Evolutionary conservation across 352 stramenopile species (phyloP), one percentile per base, ranked within the genome.

Genomic region (Globisporangium nodosum): DNA sequence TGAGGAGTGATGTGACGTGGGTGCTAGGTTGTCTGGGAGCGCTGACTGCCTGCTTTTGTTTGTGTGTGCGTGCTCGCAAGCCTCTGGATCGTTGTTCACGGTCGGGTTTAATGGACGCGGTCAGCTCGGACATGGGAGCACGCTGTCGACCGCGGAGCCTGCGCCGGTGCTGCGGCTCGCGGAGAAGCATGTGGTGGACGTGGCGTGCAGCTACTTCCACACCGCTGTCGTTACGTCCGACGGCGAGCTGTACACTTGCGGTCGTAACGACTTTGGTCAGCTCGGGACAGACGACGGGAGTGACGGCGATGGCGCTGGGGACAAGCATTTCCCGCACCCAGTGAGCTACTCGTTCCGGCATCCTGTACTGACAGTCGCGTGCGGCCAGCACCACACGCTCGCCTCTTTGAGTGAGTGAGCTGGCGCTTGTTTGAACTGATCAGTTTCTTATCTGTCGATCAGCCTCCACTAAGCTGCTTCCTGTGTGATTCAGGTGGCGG

Each of bases 161-260:
- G 77, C 72, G 33, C 63, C 78, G 0, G 79, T 91, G 40, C 54
- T 69, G 15, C 66, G 61, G 37, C 57, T 92, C 16, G 30, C 42
- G 13, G 68, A 59, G 54, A 81, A 84, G 37, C 70, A 72, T n/a
- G 85, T 97, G 16, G 64, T 82, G 1, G 70, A 91, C 43, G 90
- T 93, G 8, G 80, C 82, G 4, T 97, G 90, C 65, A 97, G 90
- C 68, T 98, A 97, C 61, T 97, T 97, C 61, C 92, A 98, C 75
- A 96, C 80, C 1, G 69, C 90, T 39, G 76, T 97, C 39, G 70
- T 90, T 24, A 91, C 80, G 27, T 71, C 78, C 16, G 82, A 87
- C 35, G 87, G 87, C 12, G 76, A 92, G 39, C 64, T 97, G 37
- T 96, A 83, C 47, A 64, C 85, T 9, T 97, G 92, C 49, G 92